phyloP scores from a whole-genome alignment of 352 stramenopile species.

The Pythium sp. region DNA sequence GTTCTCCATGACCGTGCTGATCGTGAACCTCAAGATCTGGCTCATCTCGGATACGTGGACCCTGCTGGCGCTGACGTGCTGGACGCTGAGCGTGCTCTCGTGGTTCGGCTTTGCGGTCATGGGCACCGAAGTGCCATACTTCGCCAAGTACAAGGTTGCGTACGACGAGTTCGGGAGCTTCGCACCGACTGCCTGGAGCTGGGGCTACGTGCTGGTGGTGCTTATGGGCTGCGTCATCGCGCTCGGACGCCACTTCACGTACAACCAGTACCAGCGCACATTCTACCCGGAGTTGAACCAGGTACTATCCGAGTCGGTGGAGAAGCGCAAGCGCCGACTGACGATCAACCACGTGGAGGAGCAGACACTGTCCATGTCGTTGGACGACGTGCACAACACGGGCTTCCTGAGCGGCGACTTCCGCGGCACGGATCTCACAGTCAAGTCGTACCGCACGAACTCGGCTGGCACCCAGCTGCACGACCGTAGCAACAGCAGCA shows the following conservation, averaged over 20 bases:
- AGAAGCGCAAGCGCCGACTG: slow-evolving; percentile 39
- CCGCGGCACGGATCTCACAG: slow-evolving; percentile 43
- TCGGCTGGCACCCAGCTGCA: slow-evolving; percentile 10
- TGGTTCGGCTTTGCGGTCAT: slow-evolving; percentile 70
- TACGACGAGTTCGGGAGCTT: slow-evolving; percentile 83
- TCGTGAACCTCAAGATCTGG: slow-evolving; percentile 94
- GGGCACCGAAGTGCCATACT: slow-evolving; percentile 53
- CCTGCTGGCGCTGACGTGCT: slow-evolving; percentile 51
- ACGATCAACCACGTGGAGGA: slow-evolving; percentile 78
- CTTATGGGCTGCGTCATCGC: slow-evolving; percentile 67
- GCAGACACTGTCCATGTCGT: slow-evolving; percentile 70
- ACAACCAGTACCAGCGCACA: slow-evolving; percentile 78
- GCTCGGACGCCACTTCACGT: slow-evolving; percentile 68
- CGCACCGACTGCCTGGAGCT: slow-evolving; percentile 43
- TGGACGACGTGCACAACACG: slow-evolving; percentile 63
- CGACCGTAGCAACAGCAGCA: slow-evolving; percentile 20
- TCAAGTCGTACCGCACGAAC: slow-evolving; percentile 29
- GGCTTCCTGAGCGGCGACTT: slow-evolving; percentile 48
- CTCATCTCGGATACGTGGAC: slow-evolving; percentile 83
- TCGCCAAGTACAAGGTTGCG: slow-evolving; percentile 62
- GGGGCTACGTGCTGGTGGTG: slow-evolving; percentile 63
- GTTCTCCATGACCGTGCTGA: slow-evolving; percentile 92
- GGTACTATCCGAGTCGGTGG: slow-evolving; percentile 64
- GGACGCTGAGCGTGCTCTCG: slow-evolving; percentile 59
- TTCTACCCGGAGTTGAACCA: slow-evolving; percentile 73